Evolutionary conservation across 2,329 filamentous ascomycete genomes (phyloP), one percentile per base, ranked within the genome.

Genomic region (Aspergillus unguis): DNA sequence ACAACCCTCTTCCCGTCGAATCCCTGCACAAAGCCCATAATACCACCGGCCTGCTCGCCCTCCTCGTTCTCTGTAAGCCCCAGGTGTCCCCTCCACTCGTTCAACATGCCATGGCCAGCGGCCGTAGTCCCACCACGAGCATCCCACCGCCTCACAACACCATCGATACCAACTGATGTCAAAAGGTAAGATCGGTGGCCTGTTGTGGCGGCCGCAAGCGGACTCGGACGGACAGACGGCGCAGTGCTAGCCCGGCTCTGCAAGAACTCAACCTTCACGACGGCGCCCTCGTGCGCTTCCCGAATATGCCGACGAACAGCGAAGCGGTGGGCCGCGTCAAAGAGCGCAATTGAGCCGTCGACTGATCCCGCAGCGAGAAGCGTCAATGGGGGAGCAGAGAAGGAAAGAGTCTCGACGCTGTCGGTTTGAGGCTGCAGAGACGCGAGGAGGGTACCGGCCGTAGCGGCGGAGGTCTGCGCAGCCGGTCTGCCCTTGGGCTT

Each of bases 181-280:
- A 97, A 76, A 56, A 95, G 67, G 85, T 68, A 74, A 84, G 92
- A 53, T 73, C 80, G 62, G 66, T 74, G 60, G 58, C 61, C 60
- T 27, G 65, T 60, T 26, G 64, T 42, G 2, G 65, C 61, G 38
- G 64, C 43, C 3, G 65, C 61, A 27, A 63, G 45, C 8, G 66
- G 55, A 2, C 57, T 61, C 2, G 66, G 56, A 10, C 62, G 63
- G 43, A 61, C 28, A 52, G 63, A 50, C 46, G 62, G 52, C n/a
- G 64, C 64, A 4, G 70, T 69, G 2, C 67, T 43, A 33, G 60
- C 67, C 59, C 73, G 69, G 67, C 75, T 66, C 78, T 53, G 66
- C 26, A 95, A 82, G 65, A 96, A 99, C 55, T 96, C 90, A 4
- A 97, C 85, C 73, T 95, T 92, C 56, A 97, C 92, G 23, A 99